Conservation (phyloP, 768 basidiomycete genomes). For the Mycena metata region DNA sequence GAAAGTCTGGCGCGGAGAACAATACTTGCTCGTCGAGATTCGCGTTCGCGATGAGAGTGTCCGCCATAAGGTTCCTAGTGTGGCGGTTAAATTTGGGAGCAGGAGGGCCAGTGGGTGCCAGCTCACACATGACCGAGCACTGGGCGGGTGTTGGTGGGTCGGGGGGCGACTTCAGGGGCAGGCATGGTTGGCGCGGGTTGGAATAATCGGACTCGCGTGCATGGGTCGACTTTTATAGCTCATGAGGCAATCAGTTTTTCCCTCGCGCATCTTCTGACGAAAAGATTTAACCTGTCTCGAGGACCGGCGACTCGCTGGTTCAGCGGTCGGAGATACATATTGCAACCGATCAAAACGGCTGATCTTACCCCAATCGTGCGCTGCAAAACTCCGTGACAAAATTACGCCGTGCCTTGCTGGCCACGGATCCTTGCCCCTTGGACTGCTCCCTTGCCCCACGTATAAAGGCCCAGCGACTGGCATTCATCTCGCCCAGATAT, state of each 20-base stretch:
- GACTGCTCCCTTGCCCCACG: not conserved
- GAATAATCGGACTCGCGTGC: constrained; percentile 2
- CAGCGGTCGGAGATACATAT: constrained; percentile 31
- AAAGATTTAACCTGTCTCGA: constrained; percentile 5
- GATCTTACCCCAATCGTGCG: constrained; percentile 7
- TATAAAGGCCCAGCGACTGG: constrained; percentile 22
- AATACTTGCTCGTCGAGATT: constrained; percentile 34
- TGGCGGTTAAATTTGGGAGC: no score
- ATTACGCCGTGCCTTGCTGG: not conserved
- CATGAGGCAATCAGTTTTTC: constrained; percentile 21
- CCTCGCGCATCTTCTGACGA: constrained; percentile 24
- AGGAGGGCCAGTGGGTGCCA: not conserved
- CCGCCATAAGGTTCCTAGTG: constrained; percentile 36
- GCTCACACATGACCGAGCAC: constrained; percentile 34
- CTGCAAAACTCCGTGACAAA: constrained; percentile 8
- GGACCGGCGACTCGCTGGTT: constrained; percentile 8
- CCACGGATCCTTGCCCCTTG: not conserved
- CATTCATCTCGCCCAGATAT: not conserved
- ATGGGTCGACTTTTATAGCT: constrained; percentile 26
- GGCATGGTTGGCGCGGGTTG: constrained; percentile 20
- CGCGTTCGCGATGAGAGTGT: constrained; percentile 39
- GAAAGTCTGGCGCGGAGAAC: no score
- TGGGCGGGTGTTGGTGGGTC: constrained; percentile 18
- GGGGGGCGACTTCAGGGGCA: constrained; percentile 23
- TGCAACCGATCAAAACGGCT: constrained; percentile 32